Evolutionary conservation across 805 yeast species (phyloP).

Genomic region (Hanseniaspora occidentalis): DNA sequence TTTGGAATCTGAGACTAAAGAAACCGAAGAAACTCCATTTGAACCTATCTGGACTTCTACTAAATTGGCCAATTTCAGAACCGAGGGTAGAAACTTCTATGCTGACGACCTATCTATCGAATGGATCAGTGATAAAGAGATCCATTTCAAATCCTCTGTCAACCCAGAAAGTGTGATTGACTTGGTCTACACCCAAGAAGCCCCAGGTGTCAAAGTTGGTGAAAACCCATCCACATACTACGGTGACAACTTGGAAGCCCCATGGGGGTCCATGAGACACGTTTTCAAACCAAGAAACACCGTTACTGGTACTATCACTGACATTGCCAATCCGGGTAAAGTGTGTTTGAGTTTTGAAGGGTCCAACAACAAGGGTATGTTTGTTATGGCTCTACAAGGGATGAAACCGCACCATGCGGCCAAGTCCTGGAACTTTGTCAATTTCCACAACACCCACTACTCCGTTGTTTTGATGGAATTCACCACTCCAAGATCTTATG

Average conservation of each 20-base stretch:
- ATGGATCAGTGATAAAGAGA: conserved; percentile 39
- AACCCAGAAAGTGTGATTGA: conserved; percentile 62
- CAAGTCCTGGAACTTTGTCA: conserved; percentile 86
- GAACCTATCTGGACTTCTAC: conserved; percentile 77
- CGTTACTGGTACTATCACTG: conserved; percentile 52
- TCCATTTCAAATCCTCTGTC: conserved; percentile 49
- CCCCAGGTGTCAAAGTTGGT: conserved; percentile 84
- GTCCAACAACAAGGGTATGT: conserved; percentile 41
- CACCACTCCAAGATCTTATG: conserved; percentile 87
- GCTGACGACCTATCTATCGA: conserved; percentile 64
- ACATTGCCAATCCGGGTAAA: conserved; percentile 21
- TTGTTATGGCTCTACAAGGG: conserved; percentile 93
- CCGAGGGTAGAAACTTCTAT: conserved; percentile 60
- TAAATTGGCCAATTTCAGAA: conserved; percentile 63
- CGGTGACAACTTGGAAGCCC: conserved; percentile 71
- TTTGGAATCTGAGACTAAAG: conserved; percentile 16
- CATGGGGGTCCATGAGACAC: conserved; percentile 98
- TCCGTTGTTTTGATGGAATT: conserved; percentile 88
- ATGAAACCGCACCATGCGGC: conserved; percentile 99
- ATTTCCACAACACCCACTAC: conserved; percentile 66
- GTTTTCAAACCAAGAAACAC: conserved; percentile 88
- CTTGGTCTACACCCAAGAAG: conserved; percentile 43
- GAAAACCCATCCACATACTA: conserved; percentile 73
- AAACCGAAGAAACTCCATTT: conserved; percentile 8
- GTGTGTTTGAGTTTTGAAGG: conserved; percentile 13